These are phyloP conservation scores for Petasospora rhodanensis DNA, from an alignment of 1,139 yeast genomes.

Conservation along the genomic window DNA sequence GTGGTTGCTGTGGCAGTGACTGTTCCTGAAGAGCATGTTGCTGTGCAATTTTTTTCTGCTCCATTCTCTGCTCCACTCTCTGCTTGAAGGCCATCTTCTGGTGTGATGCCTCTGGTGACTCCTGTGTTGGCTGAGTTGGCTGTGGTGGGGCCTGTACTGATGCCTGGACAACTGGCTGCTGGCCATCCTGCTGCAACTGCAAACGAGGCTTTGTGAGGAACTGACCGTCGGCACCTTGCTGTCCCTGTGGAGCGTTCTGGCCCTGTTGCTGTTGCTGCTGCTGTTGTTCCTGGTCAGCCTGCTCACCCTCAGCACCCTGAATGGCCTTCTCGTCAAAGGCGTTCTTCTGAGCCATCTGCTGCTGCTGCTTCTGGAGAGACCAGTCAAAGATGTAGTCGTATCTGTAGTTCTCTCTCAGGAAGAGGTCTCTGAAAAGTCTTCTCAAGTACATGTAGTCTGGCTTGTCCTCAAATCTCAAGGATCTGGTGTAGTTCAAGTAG, in stretches of 20 bases:
- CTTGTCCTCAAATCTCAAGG: conserved; percentile 90
- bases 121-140: conserved; percentile 5
- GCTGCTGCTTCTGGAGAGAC: conserved; percentile 85
- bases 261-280: conserved; percentile 15
- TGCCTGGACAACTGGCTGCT: no score
- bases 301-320: conserved; percentile 46
- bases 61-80: no score
- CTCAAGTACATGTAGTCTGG: conserved; percentile 93
- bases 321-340: no score
- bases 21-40: no score
- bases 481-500: conserved; percentile 83
- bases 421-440: conserved; percentile 83
- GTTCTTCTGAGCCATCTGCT: conserved; percentile 38
- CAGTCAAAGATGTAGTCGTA: conserved; percentile 96
- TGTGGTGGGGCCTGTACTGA: neutral
- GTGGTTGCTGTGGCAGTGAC: conserved; percentile 14
- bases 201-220: no score
- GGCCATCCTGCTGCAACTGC: no score
- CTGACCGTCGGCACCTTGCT: no score
- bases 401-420: conserved; percentile 81
- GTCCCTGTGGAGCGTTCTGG: conserved; percentile 10
- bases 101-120: no score
- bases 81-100: no score
- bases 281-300: conserved; percentile 15
- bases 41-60: no score